Conservation (phyloP, 139 green algal species). For the Chlamydomonas sp. region DNA sequence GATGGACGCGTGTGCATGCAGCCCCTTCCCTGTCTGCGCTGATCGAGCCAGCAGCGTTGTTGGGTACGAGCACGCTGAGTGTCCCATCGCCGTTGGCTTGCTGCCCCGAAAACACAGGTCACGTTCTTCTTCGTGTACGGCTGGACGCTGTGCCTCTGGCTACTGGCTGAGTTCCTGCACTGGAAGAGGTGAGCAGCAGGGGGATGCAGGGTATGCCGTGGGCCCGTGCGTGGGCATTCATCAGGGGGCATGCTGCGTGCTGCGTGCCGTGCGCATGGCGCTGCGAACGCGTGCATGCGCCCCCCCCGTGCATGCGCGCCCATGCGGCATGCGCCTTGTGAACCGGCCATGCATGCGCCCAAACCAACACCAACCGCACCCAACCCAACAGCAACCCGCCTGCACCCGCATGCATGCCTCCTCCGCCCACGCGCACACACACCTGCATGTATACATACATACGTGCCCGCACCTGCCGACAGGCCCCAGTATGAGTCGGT, state of each 20-base stretch:
- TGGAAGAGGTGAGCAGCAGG: constrained; percentile 7
- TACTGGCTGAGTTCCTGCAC: constrained; percentile 35
- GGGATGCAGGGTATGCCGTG: neutral
- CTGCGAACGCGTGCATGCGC: neutral
- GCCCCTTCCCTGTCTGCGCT: no score
- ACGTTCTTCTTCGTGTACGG: constrained; percentile 39
- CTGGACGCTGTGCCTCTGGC: constrained; percentile 31
- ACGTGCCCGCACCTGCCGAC: no score
- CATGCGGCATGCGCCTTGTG: neutral
- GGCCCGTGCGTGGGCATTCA: no score
- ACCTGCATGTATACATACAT: no score
- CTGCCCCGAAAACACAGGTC: constrained; percentile 24
- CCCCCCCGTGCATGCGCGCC: neutral
- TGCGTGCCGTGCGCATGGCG: neutral
- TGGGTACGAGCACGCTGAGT: neutral
- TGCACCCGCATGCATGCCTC: no score
- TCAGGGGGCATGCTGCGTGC: no score
- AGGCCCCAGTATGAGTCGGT: no score
- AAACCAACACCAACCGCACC: no score
- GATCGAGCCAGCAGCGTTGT: neutral
- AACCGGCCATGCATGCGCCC: neutral
- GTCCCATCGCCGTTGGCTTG: neutral
- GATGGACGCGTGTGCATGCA: neutral
- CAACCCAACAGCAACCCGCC: no score
- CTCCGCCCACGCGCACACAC: no score